Percentiles rank a stretch among this genome's conserved stretches.
phyloP scores from a whole-genome alignment of 2,329 filamentous ascomycete genomes.

The Penicillium sp. region DNA sequence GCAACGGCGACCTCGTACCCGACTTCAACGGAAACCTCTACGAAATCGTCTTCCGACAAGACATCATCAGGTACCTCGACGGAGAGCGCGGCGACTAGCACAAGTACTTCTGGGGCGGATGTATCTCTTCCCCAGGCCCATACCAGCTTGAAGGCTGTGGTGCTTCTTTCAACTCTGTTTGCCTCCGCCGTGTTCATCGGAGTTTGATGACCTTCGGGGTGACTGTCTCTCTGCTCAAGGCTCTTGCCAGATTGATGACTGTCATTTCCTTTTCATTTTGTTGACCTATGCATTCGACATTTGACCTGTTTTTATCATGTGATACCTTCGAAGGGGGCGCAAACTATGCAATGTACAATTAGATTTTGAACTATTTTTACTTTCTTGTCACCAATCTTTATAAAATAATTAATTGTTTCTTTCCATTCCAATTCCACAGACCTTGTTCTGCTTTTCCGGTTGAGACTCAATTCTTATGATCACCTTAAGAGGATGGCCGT shows the following conservation, averaged over 20 bases:
- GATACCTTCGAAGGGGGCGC: not conserved
- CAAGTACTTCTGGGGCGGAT: not conserved
- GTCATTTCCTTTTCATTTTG: not conserved
- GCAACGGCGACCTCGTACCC: slow-evolving; percentile 21
- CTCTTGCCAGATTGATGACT: not conserved
- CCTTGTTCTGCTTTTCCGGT: no score
- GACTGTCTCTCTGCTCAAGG: not conserved
- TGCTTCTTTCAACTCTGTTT: slow-evolving; percentile 7
- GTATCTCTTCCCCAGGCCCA: not conserved
- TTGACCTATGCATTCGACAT: not conserved
- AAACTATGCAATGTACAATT: not conserved
- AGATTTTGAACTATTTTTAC: not conserved
- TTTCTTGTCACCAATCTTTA: not conserved
- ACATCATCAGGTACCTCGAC: slow-evolving; percentile 4
- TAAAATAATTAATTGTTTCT: not conserved
- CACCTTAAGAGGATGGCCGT: not conserved
- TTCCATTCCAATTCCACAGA: not conserved
- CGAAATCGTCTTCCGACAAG: not conserved
- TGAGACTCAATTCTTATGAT: not conserved
- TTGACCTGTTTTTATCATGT: not conserved
- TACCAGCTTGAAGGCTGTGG: not conserved
- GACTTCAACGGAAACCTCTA: slow-evolving; percentile 12
- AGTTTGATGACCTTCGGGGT: not conserved
- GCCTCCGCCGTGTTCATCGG: not conserved
- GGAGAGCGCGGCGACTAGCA: not conserved